Percentiles rank a stretch among this genome's conserved stretches.
Conservation (phyloP, 2,329 filamentous ascomycete genomes). For the Mollisiaceae sp. region DNA sequence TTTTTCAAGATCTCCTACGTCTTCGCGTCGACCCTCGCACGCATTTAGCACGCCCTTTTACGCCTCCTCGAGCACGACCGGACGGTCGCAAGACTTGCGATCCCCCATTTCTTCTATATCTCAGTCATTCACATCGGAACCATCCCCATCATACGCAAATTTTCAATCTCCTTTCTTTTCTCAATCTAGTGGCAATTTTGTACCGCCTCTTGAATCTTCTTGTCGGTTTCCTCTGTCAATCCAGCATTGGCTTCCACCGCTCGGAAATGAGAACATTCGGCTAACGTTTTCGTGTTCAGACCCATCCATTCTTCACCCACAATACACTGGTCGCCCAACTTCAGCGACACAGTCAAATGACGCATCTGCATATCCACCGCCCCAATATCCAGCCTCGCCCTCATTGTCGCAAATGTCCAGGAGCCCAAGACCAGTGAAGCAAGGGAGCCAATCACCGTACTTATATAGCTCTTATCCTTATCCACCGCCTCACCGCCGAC, state of each 20-base stretch:
- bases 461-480: conserved; percentile 41
- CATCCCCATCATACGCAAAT: conserved; percentile 29
- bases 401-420: conserved; percentile 40
- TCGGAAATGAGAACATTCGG: conserved; percentile 16
- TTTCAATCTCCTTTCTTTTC: conserved; percentile 54
- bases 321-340: conserved; percentile 36
- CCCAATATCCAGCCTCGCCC: conserved; percentile 41
- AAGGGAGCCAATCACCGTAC: conserved; percentile 42
- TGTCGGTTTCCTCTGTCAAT: conserved; percentile 56
- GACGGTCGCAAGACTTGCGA: conserved; percentile 32
- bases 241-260: conserved; percentile 27
- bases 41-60: conserved; percentile 33
- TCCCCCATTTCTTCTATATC: conserved; percentile 34
- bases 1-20: conserved; percentile 42
- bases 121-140: conserved; percentile 30
- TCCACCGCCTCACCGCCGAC: conserved; percentile 36
- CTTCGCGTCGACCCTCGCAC: conserved; percentile 37
- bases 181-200: conserved; percentile 58
- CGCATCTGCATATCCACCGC: conserved; percentile 36
- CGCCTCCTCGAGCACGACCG: conserved; percentile 32
- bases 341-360: conserved; percentile 36
- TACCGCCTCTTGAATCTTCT: conserved; percentile 56
- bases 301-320: conserved; percentile 42
- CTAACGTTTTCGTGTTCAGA: conserved; percentile 39
- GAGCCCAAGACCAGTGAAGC: conserved; percentile 37